phyloP scores from a whole-genome alignment of 2,329 filamentous ascomycete species.

The Emergomyces orientalis region DNA sequence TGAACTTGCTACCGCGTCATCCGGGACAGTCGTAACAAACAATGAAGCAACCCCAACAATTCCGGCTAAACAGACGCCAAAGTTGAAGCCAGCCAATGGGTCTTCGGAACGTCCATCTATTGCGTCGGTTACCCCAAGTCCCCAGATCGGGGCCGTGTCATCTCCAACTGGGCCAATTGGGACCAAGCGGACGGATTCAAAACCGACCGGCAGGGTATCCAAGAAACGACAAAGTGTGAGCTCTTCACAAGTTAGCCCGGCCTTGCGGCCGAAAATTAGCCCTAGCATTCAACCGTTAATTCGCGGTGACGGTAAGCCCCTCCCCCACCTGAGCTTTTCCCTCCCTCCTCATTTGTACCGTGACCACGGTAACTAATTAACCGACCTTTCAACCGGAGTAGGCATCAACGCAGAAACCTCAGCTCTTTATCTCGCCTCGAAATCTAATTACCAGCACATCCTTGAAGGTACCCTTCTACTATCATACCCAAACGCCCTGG shows the following conservation, averaged over 20 bases:
- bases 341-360: conserved; percentile 1
- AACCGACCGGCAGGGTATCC: conserved; percentile 42
- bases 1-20: conserved; percentile 38
- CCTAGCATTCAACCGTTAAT: conserved; percentile 89
- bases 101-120: conserved; percentile 22
- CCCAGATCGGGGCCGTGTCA: conserved; percentile 44
- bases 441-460: conserved; percentile 97
- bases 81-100: conserved; percentile 21
- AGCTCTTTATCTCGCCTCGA: conserved; percentile 73
- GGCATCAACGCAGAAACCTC: conserved; percentile 49
- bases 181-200: conserved; percentile 40
- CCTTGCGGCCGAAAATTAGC: conserved; percentile 78
- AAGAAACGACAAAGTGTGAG: conserved; percentile 64
- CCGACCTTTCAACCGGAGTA: conserved; percentile 15
- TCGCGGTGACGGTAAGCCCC: conserved; percentile 53
- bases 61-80: conserved; percentile 56
- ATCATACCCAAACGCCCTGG: conserved; percentile 80
- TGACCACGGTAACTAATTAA: not conserved
- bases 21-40: conserved; percentile 40
- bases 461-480: conserved; percentile 87
- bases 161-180: conserved; percentile 40
- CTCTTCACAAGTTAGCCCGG: conserved; percentile 73
- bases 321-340: conserved; percentile 19
- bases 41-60: conserved; percentile 46
- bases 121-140: conserved; percentile 42